Evolutionary conservation across 2,329 filamentous ascomycete species (phyloP), one percentile per base, ranked within the genome.

Genomic region (Zalaria sp.): DNA sequence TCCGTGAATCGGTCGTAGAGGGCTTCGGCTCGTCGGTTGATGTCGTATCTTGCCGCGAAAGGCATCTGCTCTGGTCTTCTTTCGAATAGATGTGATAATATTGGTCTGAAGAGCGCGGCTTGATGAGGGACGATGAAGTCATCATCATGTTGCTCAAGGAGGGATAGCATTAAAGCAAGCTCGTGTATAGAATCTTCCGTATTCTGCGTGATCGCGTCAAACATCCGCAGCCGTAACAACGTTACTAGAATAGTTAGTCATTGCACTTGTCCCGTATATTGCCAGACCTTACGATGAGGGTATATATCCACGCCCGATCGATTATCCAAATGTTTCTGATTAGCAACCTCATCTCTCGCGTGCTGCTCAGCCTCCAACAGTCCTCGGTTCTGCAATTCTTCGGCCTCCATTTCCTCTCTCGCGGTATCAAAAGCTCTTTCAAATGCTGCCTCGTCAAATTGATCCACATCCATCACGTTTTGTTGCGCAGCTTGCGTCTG

Each of bases 391-490:
- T 18, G 18, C 18, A 18, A 18, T 18, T 18, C 18, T 18, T 18
- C 18, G 18, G 18, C 18, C 18, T 58, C 43, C 43, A 66, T 56
- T 37, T 68, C 61, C 38, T 63, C 57, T 37, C 61, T 56, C 25
- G 64, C 66, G 43, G 64, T 59, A 35, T 70, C 68, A 49, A 76
- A 77, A 2, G 72, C 72, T 38, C 61, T 55, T 39, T 68, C 71
- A 47, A 77, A 75, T 10, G 72, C 72, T 18, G 65, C 71, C 34
- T 74, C 69, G 42, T 75, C 69, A 43, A 71, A 73, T 6, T 57
- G 51, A 11, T 66, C 63, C 1, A 58, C 52, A 38, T 56, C 49
- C 32, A 63, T 58, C 9, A 34, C n/a, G 32, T 36, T 1, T 35
- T 41, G 41, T 9, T 25, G 31, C 27, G 39, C 38, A 37, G 5